These are phyloP conservation scores for Thelephora terrestris DNA, from an alignment of 1,284 basidiomycete genomes.

Conservation along the genomic window DNA sequence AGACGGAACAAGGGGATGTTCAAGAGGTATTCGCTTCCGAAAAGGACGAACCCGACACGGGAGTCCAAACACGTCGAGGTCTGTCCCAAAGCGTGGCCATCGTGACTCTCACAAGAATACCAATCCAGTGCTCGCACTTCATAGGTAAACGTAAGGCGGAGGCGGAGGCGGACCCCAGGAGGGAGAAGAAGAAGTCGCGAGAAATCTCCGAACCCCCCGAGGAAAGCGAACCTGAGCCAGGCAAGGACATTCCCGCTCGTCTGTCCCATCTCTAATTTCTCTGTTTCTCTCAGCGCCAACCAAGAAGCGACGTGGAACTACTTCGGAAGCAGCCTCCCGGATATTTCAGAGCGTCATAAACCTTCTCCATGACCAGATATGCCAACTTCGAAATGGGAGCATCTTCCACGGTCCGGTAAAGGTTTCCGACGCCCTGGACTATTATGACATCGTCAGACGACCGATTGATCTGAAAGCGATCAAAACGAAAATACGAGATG, in stretches of 20 bases:
- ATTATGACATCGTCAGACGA: slow-evolving; percentile 81
- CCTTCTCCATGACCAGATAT: slow-evolving; percentile 74
- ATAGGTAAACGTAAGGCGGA: slow-evolving; percentile 58
- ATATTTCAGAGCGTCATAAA: slow-evolving; percentile 68
- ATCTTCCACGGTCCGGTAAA: slow-evolving; percentile 90
- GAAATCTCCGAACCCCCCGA: slow-evolving; percentile 62
- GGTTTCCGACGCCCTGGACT: slow-evolving; percentile 79
- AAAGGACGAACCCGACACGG: neutral
- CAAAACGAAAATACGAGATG: slow-evolving; percentile 73
- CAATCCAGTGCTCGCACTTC: neutral
- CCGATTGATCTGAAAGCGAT: slow-evolving; percentile 93
- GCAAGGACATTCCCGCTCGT: neutral
- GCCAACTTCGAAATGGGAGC: slow-evolving; percentile 75
- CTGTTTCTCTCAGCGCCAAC: neutral
- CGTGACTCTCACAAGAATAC: neutral
- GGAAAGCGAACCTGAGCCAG: slow-evolving; percentile 44
- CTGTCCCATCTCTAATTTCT: neutral
- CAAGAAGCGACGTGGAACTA: neutral
- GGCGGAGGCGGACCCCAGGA: slow-evolving; percentile 40
- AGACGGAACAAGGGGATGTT: neutral
- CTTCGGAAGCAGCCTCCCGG: slow-evolving; percentile 14
- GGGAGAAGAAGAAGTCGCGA: slow-evolving; percentile 53
- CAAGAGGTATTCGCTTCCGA: neutral
- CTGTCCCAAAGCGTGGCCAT: neutral
- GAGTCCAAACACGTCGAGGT: neutral